Conservation (phyloP, 129 eudicot species). For the Mikania micrantha region DNA sequence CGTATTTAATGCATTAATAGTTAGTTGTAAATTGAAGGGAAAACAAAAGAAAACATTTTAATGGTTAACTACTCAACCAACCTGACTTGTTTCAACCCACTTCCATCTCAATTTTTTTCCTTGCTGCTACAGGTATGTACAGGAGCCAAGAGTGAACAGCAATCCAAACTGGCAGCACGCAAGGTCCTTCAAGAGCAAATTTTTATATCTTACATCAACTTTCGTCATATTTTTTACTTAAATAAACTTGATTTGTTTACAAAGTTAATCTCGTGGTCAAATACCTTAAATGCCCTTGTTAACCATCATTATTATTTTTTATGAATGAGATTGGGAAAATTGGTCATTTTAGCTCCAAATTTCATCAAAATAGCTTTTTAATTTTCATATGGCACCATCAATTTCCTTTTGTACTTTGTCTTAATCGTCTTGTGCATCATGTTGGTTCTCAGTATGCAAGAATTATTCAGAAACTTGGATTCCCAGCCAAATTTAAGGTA, state of each 20-base stretch:
- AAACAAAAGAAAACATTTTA: not conserved
- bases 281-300: not conserved
- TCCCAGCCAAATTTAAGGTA: conserved; percentile 80
- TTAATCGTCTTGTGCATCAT: not conserved
- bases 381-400: not conserved
- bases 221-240: not conserved
- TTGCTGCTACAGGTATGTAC: conserved; percentile 64
- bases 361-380: not conserved
- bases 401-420: not conserved
- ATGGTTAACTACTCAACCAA: not conserved
- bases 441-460: conserved; percentile 57
- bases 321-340: not conserved
- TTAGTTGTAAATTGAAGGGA: not conserved
- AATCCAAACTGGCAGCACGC: conserved; percentile 78
- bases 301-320: not conserved
- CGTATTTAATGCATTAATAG: not conserved
- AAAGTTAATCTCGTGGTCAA: not conserved
- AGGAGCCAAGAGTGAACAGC: conserved; percentile 96
- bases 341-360: not conserved
- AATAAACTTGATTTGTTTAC: not conserved
- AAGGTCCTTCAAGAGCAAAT: conserved; percentile 45
- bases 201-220: not conserved
- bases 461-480: conserved; percentile 82
- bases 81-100: not conserved
- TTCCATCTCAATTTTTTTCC: not conserved